Evolutionary conservation across 768 basidiomycete genomes (phyloP).

Genomic region (Leucosporidium creatinivorum): DNA sequence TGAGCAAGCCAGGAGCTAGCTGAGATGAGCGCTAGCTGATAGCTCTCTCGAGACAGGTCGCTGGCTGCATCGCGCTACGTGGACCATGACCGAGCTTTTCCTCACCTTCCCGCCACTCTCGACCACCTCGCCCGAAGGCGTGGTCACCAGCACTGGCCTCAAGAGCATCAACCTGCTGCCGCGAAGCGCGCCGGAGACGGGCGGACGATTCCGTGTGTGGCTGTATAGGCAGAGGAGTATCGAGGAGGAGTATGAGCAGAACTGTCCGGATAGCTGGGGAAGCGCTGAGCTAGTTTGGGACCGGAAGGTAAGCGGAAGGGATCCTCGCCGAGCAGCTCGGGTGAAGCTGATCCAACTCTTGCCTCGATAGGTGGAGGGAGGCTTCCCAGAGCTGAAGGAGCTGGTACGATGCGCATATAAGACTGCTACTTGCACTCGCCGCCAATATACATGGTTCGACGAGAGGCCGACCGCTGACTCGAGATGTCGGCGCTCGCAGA

Average conservation of each 20-base stretch:
- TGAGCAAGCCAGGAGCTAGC: neutral
- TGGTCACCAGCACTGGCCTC: conserved; percentile 13
- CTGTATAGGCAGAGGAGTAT: conserved; percentile 28
- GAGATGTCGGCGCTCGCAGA: conserved; percentile 33
- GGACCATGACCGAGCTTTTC: conserved; percentile 45
- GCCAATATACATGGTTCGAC: too few relatives aligned
- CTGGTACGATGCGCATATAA: too few relatives aligned
- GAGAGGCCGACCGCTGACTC: too few relatives aligned
- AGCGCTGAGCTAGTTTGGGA: conserved; percentile 40
- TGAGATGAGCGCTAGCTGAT: neutral
- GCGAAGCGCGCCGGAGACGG: conserved; percentile 41
- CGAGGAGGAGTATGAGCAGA: neutral
- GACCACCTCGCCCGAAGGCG: neutral
- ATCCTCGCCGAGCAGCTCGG: too few relatives aligned
- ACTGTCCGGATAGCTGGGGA: conserved; percentile 3
- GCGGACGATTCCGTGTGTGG: conserved; percentile 46
- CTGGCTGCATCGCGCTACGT: conserved; percentile 44
- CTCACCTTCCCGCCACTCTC: conserved; percentile 42
- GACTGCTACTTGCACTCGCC: too few relatives aligned
- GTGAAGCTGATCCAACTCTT: too few relatives aligned
- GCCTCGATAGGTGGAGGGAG: conserved; percentile 40
- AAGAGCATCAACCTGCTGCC: conserved; percentile 42
- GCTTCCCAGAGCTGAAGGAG: conserved; percentile 43
- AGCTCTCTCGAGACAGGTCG: neutral
- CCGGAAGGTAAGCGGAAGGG: conserved; percentile 35